phyloP scores from a whole-genome alignment of 1,284 basidiomycete genomes.

The Cryptococcus jaspeensis region DNA sequence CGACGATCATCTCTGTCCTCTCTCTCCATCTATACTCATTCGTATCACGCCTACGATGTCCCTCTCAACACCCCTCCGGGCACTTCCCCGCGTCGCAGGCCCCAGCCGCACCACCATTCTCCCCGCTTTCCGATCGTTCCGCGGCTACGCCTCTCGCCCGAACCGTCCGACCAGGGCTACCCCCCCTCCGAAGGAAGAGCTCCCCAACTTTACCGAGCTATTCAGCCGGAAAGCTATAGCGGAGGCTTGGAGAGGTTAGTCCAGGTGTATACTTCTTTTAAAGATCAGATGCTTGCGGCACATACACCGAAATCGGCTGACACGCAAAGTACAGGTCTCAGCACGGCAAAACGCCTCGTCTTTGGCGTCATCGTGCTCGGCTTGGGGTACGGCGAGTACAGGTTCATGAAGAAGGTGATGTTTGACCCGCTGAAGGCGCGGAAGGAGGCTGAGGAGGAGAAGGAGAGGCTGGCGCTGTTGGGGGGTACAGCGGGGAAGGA shows the following conservation, averaged over 20 bases:
- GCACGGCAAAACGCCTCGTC: neutral
- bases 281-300: no score
- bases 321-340: neutral
- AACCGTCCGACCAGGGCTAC: no score
- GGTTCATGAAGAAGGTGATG: neutral
- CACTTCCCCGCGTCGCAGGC: no score
- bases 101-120: no score
- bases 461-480: neutral
- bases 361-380: neutral
- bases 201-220: neutral
- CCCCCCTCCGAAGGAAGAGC: neutral
- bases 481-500: neutral
- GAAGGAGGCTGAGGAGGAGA: neutral
- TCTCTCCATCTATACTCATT: no score
- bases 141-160: no score
- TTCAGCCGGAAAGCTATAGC: neutral
- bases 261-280: neutral
- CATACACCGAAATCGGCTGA: neutral
- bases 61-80: no score
- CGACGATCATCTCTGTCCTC: no score
- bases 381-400: neutral
- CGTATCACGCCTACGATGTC: no score
- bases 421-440: conserved; percentile 1
- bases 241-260: conserved; percentile 1
- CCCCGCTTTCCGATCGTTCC: no score